Base-by-base conservation (phyloP, 129 eudicot species). In the Gnaphalium uliginosum region DNA sequence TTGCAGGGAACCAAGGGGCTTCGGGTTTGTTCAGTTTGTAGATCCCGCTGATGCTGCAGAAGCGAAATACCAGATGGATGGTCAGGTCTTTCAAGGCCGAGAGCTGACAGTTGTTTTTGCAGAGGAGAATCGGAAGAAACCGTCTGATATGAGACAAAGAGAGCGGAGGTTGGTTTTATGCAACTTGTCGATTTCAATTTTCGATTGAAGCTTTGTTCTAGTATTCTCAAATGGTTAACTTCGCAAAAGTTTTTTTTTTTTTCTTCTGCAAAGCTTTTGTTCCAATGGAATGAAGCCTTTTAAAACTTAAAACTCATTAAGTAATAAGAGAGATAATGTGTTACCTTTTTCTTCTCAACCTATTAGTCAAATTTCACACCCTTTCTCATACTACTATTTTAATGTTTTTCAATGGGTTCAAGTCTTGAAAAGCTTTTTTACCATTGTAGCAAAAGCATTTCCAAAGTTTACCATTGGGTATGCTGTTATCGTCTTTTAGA, bases 11-110 rank as follows among this genome's bases (percentile, higher is more conserved):
- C 91, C 93, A 18, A 75, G 91, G 5, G 96, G 96, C 5, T 90
- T 90, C 73, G 96, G 96, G 19, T 90, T 90, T 71, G 89, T 90
- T 69, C 96, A 90, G 75, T 76, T 61, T 80, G 87, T 90, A 69
- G 93, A 90, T 22, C 93, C 91, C 24, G 84, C 80, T 46, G 83
- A 83, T 69, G 90, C 87, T 54, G 85, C 80, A 66, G 87, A 86
- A 72, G 90, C 90, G 33, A 86, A 86, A 80, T 80, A 83, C 61
- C 83, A 81, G 78, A 86, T 86, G 90, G 87, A 83, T 74, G 79
- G 87, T 63, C 90, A 86, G 73, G 53, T 83, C 11, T 74, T 86
- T 54, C 87, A 57, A 59, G 87, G 87, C 62, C 86, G 87, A 56
- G 82, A 83, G 76, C 73, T 83, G 71, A 86, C 90, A 0, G 90